These are phyloP conservation scores for Lonicera japonica DNA, from an alignment of 129 eudicot species.

Conservation along the genomic window DNA sequence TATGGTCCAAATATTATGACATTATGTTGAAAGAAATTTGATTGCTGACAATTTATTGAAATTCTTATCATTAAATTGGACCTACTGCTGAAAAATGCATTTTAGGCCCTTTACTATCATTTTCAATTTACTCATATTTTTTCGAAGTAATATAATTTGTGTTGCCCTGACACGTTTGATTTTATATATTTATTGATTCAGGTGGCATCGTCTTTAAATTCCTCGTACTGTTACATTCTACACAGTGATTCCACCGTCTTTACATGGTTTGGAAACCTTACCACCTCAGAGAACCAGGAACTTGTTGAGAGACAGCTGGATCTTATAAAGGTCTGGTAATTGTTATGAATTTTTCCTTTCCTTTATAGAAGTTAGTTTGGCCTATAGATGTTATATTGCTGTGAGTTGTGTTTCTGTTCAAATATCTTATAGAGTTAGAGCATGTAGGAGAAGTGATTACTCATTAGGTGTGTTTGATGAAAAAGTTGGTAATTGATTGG, in stretches of 20 bases:
- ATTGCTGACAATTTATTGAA: not conserved
- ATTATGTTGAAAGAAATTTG: no score
- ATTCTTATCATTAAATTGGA: not conserved
- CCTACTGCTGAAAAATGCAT: not conserved
- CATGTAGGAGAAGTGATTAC: not conserved
- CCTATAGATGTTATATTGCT: not conserved
- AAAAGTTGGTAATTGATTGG: no score
- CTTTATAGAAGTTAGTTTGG: not conserved
- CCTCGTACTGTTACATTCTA: slow-evolving; percentile 80
- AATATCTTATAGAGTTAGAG: not conserved
- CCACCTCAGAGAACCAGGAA: slow-evolving; percentile 67
- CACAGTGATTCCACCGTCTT: slow-evolving; percentile 64
- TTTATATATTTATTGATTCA: slow-evolving; percentile 28
- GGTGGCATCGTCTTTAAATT: slow-evolving; percentile 80
- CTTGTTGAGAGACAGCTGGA: slow-evolving; percentile 87
- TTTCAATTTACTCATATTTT: not conserved
- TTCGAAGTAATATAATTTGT: not conserved
- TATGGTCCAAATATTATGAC: not conserved
- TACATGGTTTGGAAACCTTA: slow-evolving; percentile 67
- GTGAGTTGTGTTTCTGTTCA: slow-evolving; percentile 4
- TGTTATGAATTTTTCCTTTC: slow-evolving; percentile 4
- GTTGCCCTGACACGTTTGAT: not conserved
- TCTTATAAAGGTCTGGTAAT: slow-evolving; percentile 54
- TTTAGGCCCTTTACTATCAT: not conserved
- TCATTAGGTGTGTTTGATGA: not conserved